These are phyloP conservation scores for Xylariaceae sp. DNA, from an alignment of 2,329 filamentous ascomycete species.

Conservation along the genomic window DNA sequence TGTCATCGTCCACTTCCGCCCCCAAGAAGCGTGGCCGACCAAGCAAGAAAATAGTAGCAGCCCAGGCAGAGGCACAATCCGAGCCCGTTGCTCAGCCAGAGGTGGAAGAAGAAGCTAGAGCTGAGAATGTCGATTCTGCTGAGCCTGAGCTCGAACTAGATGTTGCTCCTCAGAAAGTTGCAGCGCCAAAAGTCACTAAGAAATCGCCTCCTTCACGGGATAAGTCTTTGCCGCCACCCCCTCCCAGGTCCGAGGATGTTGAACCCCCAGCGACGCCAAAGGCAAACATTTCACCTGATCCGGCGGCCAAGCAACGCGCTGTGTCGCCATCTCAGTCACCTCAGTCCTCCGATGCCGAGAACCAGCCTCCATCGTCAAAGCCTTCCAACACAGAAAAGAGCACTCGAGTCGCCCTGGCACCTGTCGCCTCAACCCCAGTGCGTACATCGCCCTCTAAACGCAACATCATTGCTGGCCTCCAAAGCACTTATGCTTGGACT, in stretches of 20 bases:
- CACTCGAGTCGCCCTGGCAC: constrained; percentile 56
- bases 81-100: constrained; percentile 9
- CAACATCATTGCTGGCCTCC: constrained; percentile 61
- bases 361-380: constrained; percentile 74
- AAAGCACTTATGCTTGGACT: constrained; percentile 71
- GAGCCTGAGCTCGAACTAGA: constrained; percentile 24
- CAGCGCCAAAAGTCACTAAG: constrained; percentile 25
- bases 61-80: constrained; percentile 39
- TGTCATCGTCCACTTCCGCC: constrained; percentile 31
- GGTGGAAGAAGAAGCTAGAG: constrained; percentile 22
- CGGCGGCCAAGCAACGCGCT: constrained; percentile 59
- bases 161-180: constrained; percentile 33
- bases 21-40: constrained; percentile 45
- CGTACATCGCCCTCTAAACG: constrained; percentile 68
- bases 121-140: constrained; percentile 30
- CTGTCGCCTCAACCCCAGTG: constrained; percentile 56
- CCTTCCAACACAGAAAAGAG: constrained; percentile 55
- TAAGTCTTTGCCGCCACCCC: constrained; percentile 41
- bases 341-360: constrained; percentile 82
- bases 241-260: constrained; percentile 32
- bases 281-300: constrained; percentile 51
- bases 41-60: constrained; percentile 43
- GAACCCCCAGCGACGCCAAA: constrained; percentile 53
- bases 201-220: constrained; percentile 27
- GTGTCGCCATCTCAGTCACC: constrained; percentile 71